Evolutionary conservation across 2,329 filamentous ascomycete genomes (phyloP), one percentile per base, ranked within the genome.

Genomic region (Sphaerulina musiva): DNA sequence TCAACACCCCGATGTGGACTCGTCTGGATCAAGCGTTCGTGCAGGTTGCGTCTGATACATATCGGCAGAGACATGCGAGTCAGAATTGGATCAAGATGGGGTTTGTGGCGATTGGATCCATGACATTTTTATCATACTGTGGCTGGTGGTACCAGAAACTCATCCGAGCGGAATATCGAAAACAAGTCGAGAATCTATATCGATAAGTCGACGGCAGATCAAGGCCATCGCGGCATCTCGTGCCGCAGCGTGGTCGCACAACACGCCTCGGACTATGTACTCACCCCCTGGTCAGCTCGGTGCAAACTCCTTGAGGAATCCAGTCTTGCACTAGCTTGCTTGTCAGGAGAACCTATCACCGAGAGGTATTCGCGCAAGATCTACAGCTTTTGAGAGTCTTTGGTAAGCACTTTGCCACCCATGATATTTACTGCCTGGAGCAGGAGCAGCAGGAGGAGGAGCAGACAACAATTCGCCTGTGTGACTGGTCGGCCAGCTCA

Each of bases 11-110:
- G 20, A 54, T 50, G 40, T 46, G 32, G 46, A 29, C 44, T 8
- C 11, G 26, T 8, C 41, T 50, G 6, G 32, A 50, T n/a, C 39
- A 54, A 34, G 52, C 46, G 12, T 46, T 46, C 23, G 47, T 54
- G n/a, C 42, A 54, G 12, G 52, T 42, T n/a, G 46, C 52, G n/a
- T 40, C 31, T n/a, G 41, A 54, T 20, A 54, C 47, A 5, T 40
- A 23, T 12, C 40, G 26, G 23, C 46, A 46, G 20, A 23, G 52
- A 46, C 46, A 46, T 29, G 26, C 29, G 20, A 54, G 52, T 20
- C 32, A 31, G n/a, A 50, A 54, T 31, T 54, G 52, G 46, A 54
- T 54, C 32, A 40, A 40, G 38, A 46, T 54, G 23, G 47, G 47
- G 5, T 38, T 8, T 17, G 51, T 54, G 8, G 46, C 47, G 6